Evolutionary conservation across 1,139 yeast species (phyloP).

Genomic region (Lodderomyces parapsilosis): DNA sequence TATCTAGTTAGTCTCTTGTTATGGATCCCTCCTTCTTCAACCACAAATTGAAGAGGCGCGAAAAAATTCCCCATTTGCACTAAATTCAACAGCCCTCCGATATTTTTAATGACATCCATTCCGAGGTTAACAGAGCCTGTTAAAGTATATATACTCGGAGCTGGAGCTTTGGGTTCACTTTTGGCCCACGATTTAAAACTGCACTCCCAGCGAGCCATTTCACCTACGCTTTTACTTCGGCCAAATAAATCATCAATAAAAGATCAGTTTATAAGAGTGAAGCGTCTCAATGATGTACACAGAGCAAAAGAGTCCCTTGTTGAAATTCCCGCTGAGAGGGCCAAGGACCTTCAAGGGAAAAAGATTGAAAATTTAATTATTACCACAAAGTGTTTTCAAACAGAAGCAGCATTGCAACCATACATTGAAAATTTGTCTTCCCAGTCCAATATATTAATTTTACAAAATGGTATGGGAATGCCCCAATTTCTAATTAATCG

Average conservation of each 20-base stretch:
- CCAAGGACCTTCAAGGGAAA: background rate
- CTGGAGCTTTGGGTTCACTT: conserved; percentile 44
- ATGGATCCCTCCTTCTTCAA: too few relatives aligned
- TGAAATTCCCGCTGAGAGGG: background rate
- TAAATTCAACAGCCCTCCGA: too few relatives aligned
- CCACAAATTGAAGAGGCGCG: too few relatives aligned
- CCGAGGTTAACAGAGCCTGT: conserved; percentile 10
- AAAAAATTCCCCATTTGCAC: background rate
- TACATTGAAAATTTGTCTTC: conserved; percentile 39
- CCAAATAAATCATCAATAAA: conserved; percentile 2
- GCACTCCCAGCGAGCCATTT: conserved; percentile 22
- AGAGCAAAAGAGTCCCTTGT: background rate
- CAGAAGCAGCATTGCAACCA: conserved; percentile 45
- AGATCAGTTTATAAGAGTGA: background rate
- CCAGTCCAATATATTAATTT: conserved; percentile 56
- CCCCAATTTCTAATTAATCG: conserved; percentile 49
- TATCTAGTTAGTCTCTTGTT: too few relatives aligned
- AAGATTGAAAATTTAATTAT: conserved; percentile 54
- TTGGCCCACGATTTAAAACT: conserved; percentile 37
- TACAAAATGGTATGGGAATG: conserved; percentile 80
- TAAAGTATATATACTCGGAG: conserved; percentile 37
- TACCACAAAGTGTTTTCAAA: conserved; percentile 63
- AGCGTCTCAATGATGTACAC: background rate
- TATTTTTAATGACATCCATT: conserved; percentile 1
- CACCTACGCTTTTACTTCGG: conserved; percentile 7